Conservation (phyloP, 192 early-diverging fungal genomes). For the Linderina pennispora region DNA sequence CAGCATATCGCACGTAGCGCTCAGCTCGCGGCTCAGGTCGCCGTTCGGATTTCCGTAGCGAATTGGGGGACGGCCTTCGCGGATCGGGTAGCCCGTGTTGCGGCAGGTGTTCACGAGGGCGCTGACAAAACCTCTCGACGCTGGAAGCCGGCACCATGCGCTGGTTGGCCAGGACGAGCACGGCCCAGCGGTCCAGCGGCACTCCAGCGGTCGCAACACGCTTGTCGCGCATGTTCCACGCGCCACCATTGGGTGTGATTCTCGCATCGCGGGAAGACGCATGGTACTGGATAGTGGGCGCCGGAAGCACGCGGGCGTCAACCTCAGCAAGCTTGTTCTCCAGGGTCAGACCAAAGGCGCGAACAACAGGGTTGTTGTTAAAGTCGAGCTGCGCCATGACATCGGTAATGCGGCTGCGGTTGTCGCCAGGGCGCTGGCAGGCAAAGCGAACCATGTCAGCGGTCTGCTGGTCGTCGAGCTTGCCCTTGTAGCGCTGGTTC, state of each 20-base stretch:
- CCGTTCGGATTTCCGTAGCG: constrained; percentile 49
- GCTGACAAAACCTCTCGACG: constrained; percentile 68
- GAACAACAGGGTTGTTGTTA: constrained; percentile 61
- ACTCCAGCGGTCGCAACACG: constrained; percentile 64
- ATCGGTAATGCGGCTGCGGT: constrained; percentile 72
- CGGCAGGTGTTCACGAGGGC: constrained; percentile 66
- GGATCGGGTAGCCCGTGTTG: constrained; percentile 63
- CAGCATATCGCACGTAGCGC: constrained; percentile 64
- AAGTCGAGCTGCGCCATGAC: constrained; percentile 63
- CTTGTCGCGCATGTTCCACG: constrained; percentile 85
- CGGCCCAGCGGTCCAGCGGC: constrained; percentile 72
- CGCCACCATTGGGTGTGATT: constrained; percentile 60
- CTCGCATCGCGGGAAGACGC: constrained; percentile 37
- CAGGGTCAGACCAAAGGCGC: constrained; percentile 71
- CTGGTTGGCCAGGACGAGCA: constrained; percentile 67
- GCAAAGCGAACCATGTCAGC: constrained; percentile 96
- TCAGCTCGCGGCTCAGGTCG: constrained; percentile 63
- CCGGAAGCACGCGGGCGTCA: constrained; percentile 70
- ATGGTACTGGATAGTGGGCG: constrained; percentile 71
- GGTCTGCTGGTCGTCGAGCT: constrained; percentile 79
- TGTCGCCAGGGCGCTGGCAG: constrained; percentile 75
- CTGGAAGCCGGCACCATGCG: constrained; percentile 44
- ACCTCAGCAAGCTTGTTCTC: constrained; percentile 58
- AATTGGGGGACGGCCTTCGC: constrained; percentile 41
- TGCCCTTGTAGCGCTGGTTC: constrained; percentile 78